These are phyloP conservation scores for Hyparrhenia diplandra DNA, from an alignment of 176 grass and related monocot species.

Conservation along the genomic window DNA sequence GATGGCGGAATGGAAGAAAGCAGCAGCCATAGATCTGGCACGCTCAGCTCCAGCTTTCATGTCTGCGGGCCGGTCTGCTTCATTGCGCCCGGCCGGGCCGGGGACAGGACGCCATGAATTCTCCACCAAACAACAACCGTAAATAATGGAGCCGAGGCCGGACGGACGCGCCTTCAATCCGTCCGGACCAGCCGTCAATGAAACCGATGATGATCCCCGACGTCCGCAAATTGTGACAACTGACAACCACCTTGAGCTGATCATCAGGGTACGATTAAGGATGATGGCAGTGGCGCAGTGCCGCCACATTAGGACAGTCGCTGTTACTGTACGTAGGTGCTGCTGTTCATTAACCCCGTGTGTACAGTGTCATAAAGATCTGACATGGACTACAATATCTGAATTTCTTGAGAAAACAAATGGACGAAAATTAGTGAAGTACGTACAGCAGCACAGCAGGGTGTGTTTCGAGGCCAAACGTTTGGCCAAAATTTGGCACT, in stretches of 20 bases:
- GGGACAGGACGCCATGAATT: constrained; percentile 34
- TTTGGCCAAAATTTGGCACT: too few species aligned
- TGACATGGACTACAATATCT: neutral
- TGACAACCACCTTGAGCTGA: too few species aligned
- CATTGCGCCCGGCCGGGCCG: constrained; percentile 27
- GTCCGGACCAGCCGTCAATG: neutral
- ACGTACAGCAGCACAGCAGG: too few species aligned
- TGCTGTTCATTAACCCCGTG: neutral
- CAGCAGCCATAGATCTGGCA: neutral
- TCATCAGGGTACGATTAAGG: neutral
- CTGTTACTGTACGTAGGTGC: neutral
- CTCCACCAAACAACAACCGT: constrained; percentile 41
- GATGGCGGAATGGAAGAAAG: neutral
- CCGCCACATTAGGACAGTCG: neutral
- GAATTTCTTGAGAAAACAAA: neutral
- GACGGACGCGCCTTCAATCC: neutral
- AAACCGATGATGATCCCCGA: neutral
- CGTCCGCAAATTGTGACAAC: neutral
- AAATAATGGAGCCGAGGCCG: constrained; percentile 13
- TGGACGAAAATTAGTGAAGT: too few species aligned
- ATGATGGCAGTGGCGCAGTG: neutral
- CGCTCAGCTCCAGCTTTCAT: constrained; percentile 15
- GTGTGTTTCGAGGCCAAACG: too few species aligned
- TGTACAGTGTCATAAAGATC: neutral
- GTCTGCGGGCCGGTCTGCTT: neutral